Percentiles rank a stretch among this genome's conserved stretches.
These are phyloP conservation scores for Chlorella sp. DNA, from an alignment of 139 green algal genomes.

Conservation along the genomic window DNA sequence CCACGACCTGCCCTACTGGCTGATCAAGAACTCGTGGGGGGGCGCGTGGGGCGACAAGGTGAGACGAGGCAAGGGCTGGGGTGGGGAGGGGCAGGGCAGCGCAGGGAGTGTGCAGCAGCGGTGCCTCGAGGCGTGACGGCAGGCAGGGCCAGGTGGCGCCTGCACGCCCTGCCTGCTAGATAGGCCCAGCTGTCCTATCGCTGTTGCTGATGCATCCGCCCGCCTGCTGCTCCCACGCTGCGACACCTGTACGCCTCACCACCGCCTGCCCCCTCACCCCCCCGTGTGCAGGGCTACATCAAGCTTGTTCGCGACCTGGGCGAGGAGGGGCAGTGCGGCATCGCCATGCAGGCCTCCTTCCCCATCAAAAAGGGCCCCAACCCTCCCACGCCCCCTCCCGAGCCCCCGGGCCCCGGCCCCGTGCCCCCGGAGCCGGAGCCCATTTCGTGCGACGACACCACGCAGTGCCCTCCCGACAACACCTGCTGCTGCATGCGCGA, in stretches of 20 bases:
- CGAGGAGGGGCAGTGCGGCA: slow-evolving; percentile 86
- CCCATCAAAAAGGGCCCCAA: slow-evolving; percentile 88
- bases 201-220: neutral
- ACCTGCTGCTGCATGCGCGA: slow-evolving; percentile 92
- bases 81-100: neutral
- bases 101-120: no score
- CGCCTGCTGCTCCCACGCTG: neutral
- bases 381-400: slow-evolving; percentile 53
- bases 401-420: slow-evolving; percentile 44
- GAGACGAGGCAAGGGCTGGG: neutral
- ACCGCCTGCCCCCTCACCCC: neutral
- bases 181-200: neutral
- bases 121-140: no score
- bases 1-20: slow-evolving; percentile 80
- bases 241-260: neutral
- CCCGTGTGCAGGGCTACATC: slow-evolving; percentile 82
- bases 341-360: slow-evolving; percentile 90
- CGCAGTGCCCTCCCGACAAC: slow-evolving; percentile 67
- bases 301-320: slow-evolving; percentile 44
- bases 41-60: slow-evolving; percentile 83
- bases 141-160: no score
- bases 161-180: no score
- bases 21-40: slow-evolving; percentile 98
- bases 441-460: slow-evolving; percentile 78
- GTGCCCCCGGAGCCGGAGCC: slow-evolving; percentile 51